Base-by-base conservation (phyloP, 2,329 filamentous ascomycete genomes). In the Grosmannia huntii region DNA sequence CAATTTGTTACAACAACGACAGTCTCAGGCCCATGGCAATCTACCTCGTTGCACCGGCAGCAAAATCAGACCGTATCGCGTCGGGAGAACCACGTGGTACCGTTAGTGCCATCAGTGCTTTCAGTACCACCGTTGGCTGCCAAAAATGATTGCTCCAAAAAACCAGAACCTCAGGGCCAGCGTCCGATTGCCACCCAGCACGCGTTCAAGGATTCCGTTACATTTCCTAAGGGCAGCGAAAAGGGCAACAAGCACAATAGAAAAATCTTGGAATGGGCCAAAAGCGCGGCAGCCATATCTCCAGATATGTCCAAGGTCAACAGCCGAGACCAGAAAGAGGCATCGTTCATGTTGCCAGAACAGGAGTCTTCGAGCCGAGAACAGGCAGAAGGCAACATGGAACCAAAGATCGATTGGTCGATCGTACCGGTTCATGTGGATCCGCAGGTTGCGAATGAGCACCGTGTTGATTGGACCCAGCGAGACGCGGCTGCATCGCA, bases 381-480 rank as follows among this genome's bases (percentile, higher is more conserved):
- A 44, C 19, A 38, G 4, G 10, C 11, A 27, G 44, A 56, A 55
- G 48, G 58, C 23, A 33, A 44, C n/a, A 41, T n/a, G 27, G 56
- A 57, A 38, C 23, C 2, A 11, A 48, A 48, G 27, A 41, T 23
- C 4, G n/a, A 41, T 21, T 36, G 25, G 53, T n/a, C 44, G 21
- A 36, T 33, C 12, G 23, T 33, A 27, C 16, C 2, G 7, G 3
- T 28, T 27, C n/a, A 16, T 12, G 14, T 48, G 28, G 56, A 38
- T 27, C 36, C 23, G 21, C 60, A 60, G 5, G 60, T 60, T 51
- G 64, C 64, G 16, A 61, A 71, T 33, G 69, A 74, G 57, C 71
- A 73, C 63, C 71, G 75, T 36, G 75, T 77, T 58, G 80, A 84
- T 66, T 84, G 81, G 81, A 77, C 78, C 33, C 80, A 84, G 65